A percentile compares a stretch with the other conserved stretches of the same genome.
Conservation (phyloP, 2,329 filamentous ascomycete genomes). For the Neonectria punicea region DNA sequence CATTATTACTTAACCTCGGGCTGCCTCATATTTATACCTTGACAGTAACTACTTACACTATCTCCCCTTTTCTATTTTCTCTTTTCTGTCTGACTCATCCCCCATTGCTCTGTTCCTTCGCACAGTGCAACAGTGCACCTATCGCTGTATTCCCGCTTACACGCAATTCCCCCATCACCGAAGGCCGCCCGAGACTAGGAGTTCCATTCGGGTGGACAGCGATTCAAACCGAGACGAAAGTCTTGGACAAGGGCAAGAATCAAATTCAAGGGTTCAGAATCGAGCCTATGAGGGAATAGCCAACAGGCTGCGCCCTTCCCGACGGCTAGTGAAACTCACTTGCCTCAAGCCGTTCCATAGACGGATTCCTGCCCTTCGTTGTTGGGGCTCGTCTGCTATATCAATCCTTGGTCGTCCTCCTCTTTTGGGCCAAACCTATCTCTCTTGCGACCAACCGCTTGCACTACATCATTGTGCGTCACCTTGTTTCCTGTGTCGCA, state of each 20-base stretch:
- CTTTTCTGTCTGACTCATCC: not conserved
- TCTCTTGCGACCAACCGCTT: conserved; percentile 1
- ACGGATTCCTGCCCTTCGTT: not conserved
- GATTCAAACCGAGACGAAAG: not conserved
- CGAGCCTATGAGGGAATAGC: not conserved
- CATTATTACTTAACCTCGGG: not conserved
- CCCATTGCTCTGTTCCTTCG: not conserved
- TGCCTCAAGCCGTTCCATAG: conserved; percentile 1
- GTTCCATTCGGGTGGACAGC: not conserved
- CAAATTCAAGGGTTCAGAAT: not conserved
- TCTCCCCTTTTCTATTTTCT: not conserved
- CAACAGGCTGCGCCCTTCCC: not conserved
- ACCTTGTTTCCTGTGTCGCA: conserved; percentile 4
- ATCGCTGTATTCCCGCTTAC: conserved; percentile 9
- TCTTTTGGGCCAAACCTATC: not conserved
- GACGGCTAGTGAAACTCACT: not conserved
- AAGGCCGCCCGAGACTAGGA: not conserved
- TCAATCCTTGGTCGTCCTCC: not conserved
- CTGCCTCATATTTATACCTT: not conserved
- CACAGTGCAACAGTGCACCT: not conserved
- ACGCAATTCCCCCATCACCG: not conserved
- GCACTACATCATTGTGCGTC: not conserved
- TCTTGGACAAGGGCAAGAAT: not conserved
- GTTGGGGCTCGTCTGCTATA: not conserved
- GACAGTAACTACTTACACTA: not conserved